Evolutionary conservation across 805 yeast species (phyloP).

Genomic region (Ogataea parapolymorpha): DNA sequence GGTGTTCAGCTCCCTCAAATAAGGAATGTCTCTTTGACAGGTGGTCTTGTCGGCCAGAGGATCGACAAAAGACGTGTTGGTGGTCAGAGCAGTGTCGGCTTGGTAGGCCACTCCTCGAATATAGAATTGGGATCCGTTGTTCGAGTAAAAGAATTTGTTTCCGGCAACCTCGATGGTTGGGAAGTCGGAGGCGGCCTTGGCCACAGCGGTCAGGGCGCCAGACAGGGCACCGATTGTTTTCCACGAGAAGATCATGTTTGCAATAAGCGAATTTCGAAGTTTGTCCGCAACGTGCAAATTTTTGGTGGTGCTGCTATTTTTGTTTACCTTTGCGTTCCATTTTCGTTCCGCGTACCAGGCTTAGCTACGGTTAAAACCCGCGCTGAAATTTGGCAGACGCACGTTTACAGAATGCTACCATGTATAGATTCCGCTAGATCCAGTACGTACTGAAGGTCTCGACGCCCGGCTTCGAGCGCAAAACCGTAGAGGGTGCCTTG

Average conservation of each 20-base stretch:
- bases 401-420: background rate
- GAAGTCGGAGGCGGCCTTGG: slow-evolving; percentile 39
- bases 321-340: slow-evolving; percentile 3
- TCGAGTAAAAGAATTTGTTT: slow-evolving; percentile 71
- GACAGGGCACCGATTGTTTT: slow-evolving; percentile 28
- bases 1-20: slow-evolving; percentile 56
- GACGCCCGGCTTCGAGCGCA: slow-evolving; percentile 28
- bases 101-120: slow-evolving; percentile 81
- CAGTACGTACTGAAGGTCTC: slow-evolving; percentile 25
- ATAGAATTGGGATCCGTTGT: slow-evolving; percentile 76
- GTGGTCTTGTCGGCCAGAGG: slow-evolving; percentile 62
- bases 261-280: background rate
- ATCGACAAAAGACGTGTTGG: slow-evolving; percentile 53
- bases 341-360: background rate
- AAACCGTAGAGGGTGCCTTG: slow-evolving; percentile 46
- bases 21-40: slow-evolving; percentile 74
- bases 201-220: slow-evolving; percentile 17
- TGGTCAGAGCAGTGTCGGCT: slow-evolving; percentile 54
- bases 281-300: background rate
- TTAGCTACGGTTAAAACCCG: background rate
- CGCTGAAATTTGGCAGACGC: slow-evolving; percentile 2
- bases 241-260: slow-evolving; percentile 32
- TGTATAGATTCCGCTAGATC: slow-evolving; percentile 17
- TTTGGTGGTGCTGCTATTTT: slow-evolving; percentile 1
- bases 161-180: slow-evolving; percentile 73